These are phyloP conservation scores for Yamadazyma taylorii DNA, from an alignment of 1,139 yeast species.

Conservation along the genomic window DNA sequence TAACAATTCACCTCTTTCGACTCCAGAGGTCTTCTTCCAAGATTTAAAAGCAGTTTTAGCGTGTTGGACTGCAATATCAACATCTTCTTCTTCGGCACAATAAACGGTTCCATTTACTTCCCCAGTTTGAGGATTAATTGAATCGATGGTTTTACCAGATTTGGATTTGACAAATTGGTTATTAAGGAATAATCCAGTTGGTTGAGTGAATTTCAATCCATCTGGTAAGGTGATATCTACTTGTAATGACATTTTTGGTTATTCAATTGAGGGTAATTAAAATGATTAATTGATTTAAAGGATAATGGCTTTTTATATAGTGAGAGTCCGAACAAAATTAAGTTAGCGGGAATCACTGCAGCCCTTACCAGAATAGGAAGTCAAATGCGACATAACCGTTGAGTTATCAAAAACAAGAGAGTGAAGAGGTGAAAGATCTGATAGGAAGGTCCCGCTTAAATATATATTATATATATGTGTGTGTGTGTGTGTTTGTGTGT, in stretches of 20 bases:
- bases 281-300: too few relatives aligned
- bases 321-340: too few relatives aligned
- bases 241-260: conserved; percentile 31
- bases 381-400: background rate
- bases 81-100: conserved; percentile 67
- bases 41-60: conserved; percentile 70
- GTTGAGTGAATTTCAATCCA: conserved; percentile 57
- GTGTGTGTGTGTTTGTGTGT: too few relatives aligned
- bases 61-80: conserved; percentile 72
- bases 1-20: conserved; percentile 54
- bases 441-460: too few relatives aligned
- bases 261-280: too few relatives aligned
- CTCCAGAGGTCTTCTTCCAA: conserved; percentile 47
- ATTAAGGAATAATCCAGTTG: conserved; percentile 80
- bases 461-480: too few relatives aligned
- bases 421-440: too few relatives aligned
- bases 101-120: conserved; percentile 64
- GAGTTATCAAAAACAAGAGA: too few relatives aligned
- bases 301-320: background rate
- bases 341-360: too few relatives aligned
- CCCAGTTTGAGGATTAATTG: conserved; percentile 68
- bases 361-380: conserved; percentile 1
- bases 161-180: conserved; percentile 69
- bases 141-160: conserved; percentile 61
- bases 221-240: conserved; percentile 54